Evolutionary conservation across 2,329 filamentous ascomycete genomes (phyloP), one percentile per base, ranked within the genome.

Genomic region (Cryphonectria radicalis): DNA sequence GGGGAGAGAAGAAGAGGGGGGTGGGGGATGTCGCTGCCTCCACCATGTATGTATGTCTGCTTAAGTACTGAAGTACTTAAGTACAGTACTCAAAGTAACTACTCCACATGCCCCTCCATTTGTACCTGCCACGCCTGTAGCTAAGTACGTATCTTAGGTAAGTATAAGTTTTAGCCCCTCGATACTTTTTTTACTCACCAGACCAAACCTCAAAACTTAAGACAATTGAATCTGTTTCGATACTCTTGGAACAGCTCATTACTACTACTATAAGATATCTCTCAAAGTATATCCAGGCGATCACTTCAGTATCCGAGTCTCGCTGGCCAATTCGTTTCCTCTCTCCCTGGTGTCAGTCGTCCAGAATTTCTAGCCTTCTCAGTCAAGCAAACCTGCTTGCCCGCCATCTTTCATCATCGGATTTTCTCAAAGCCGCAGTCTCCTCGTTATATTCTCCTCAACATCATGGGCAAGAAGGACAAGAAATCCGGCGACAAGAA

Each of bases 401-500:
- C 37, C 50, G 66, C 66, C 70, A 62, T 53, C 66, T 69, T 55
- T 69, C 32, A 32, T 66, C 59, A 42, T 40, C 63, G 25, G 25
- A 43, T 69, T 32, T 55, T 43, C 13, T 8, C 46, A 50, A 55
- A 63, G 3, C 28, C 60, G 25, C 46, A n/a, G n/a, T n/a, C n/a
- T n/a, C n/a, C n/a, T n/a, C n/a, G n/a, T n/a, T n/a, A n/a, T n/a
- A n/a, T n/a, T n/a, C n/a, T n/a, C n/a, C n/a, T n/a, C n/a, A n/a
- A 14, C 25, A 59, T 17, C 55, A 85, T 85, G 83, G 83, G 79
- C 14, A 85, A 85, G 74, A 84, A 85, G 73, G 84, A 84, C 74
- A 74, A 74, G 59, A 84, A 84, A 73, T 77, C 75, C 43, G 80
- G 84, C 35, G 77, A 78, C 67, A 85, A 85, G 72, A 83, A 84